phyloP scores from a whole-genome alignment of 2,329 filamentous ascomycete species.

The Trichoderma pleuroti region DNA sequence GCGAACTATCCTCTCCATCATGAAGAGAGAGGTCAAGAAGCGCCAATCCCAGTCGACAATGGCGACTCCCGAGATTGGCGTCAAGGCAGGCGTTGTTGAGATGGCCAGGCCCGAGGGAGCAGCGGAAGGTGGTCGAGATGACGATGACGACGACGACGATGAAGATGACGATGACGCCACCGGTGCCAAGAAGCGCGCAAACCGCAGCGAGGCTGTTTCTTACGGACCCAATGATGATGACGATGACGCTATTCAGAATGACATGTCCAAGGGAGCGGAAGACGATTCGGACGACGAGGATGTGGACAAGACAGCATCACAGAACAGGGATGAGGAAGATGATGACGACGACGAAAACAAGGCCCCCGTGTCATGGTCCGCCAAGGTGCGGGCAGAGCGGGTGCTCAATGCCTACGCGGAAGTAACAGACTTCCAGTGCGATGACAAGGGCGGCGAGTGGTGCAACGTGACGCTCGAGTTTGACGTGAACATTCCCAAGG shows the following conservation, averaged over 20 bases:
- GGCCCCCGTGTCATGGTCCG: constrained; percentile 38
- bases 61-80: constrained; percentile 71
- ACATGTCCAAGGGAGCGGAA: constrained; percentile 59
- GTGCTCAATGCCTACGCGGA: constrained; percentile 62
- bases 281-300: constrained; percentile 51
- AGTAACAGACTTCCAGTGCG: constrained; percentile 75
- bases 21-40: constrained; percentile 80
- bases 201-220: constrained; percentile 76
- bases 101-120: constrained; percentile 40
- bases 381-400: constrained; percentile 56
- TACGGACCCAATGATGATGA: constrained; percentile 93
- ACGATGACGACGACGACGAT: constrained; percentile 66
- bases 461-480: constrained; percentile 84
- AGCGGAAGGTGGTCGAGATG: constrained; percentile 37
- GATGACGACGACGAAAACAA: constrained; percentile 37
- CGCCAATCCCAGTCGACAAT: constrained; percentile 62
- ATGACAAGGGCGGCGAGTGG: constrained; percentile 67
- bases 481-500: constrained; percentile 74
- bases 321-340: constrained; percentile 48
- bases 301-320: neutral
- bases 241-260: constrained; percentile 69
- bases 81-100: constrained; percentile 51
- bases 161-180: constrained; percentile 77
- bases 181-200: constrained; percentile 68
- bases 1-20: constrained; percentile 64